Evolutionary conservation across 2,329 filamentous ascomycete species (phyloP), one percentile per base, ranked within the genome.

Genomic region (Cercospora beticola): DNA sequence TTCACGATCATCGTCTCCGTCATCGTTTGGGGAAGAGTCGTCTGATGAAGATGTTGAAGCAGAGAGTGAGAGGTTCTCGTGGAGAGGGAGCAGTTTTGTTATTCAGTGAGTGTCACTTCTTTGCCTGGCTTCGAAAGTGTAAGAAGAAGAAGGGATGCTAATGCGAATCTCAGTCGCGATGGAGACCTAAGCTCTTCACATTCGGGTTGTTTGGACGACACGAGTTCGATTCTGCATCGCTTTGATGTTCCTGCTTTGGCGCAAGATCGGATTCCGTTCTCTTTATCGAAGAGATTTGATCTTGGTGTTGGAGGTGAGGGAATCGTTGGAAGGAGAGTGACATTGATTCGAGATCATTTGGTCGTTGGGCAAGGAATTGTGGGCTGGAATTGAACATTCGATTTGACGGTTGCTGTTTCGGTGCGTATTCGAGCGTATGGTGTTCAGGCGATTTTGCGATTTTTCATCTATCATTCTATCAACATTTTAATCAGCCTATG

Each of bases 271-370:
- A 31, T 66, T 9, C 56, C 70, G 14, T 76, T 75, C 16, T 62
- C 57, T 6, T 26, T 76, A 7, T 67, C 69, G n/a, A 46, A 49
- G 46, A 66, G 43, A 9, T 66, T 76, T 43, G 72, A 76, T 68
- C 46, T 76, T 23, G 75, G 75, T 0, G 75, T 75, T 7, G 75
- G 75, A 21, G 75, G 73, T 0, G 71, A 75, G 2, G 75, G 75
- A 2, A 57, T 76, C 12, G 74, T 76, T 56, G 75, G 75, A 10
- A 62, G 75, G 52, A 65, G 75, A 56, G 73, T 76, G 0, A 70
- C 66, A 21, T 69, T 76, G 49, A 69, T 75, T 18, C 63, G 63
- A 33, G 66, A 69, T 63, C 64, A 71, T 5, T 46, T 60, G n/a
- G 57, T 72, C 2, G 64, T 74, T 10, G 73, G 73, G 16, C 59